Evolutionary conservation across 192 early-diverging fungal species (phyloP).

Genomic region (Backusella liffmaniae): DNA sequence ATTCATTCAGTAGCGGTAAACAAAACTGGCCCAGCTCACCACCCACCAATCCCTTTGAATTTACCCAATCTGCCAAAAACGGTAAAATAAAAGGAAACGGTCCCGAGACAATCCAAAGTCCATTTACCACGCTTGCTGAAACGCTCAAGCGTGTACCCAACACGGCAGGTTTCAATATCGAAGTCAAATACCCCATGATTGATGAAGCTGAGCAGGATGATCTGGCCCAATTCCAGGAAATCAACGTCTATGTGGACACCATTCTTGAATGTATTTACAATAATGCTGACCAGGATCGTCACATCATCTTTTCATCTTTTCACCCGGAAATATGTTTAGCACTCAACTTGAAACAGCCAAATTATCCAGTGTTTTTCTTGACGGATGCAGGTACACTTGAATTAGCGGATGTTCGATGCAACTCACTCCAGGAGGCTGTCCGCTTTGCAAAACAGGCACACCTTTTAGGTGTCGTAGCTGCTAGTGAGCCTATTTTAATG

Average conservation of each 20-base stretch:
- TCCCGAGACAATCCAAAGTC: slow-evolving; percentile 78
- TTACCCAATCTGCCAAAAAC: slow-evolving; percentile 28
- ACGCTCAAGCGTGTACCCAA: slow-evolving; percentile 73
- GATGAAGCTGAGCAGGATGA: slow-evolving; percentile 83
- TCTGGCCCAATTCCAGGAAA: slow-evolving; percentile 68
- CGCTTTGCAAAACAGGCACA: slow-evolving; percentile 71
- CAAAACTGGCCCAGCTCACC: background rate
- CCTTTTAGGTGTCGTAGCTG: slow-evolving; percentile 79
- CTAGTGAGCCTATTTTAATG: slow-evolving; percentile 69
- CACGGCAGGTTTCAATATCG: slow-evolving; percentile 87
- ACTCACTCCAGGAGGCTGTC: slow-evolving; percentile 77
- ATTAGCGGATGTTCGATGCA: slow-evolving; percentile 78
- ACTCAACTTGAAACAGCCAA: slow-evolving; percentile 82
- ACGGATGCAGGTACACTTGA: slow-evolving; percentile 76
- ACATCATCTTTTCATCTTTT: slow-evolving; percentile 91
- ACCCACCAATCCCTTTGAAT: background rate
- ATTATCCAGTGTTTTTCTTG: slow-evolving; percentile 90
- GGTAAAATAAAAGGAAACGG: slow-evolving; percentile 75
- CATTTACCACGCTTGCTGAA: slow-evolving; percentile 82
- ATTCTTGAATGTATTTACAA: slow-evolving; percentile 80
- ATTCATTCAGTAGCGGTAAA: slow-evolving; percentile 37
- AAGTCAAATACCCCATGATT: slow-evolving; percentile 94
- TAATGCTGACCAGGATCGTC: slow-evolving; percentile 53
- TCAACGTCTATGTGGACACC: slow-evolving; percentile 84
- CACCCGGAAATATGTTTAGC: slow-evolving; percentile 86